Base-by-base conservation (phyloP, 2,329 filamentous ascomycete genomes). In the Penicillium sp. region DNA sequence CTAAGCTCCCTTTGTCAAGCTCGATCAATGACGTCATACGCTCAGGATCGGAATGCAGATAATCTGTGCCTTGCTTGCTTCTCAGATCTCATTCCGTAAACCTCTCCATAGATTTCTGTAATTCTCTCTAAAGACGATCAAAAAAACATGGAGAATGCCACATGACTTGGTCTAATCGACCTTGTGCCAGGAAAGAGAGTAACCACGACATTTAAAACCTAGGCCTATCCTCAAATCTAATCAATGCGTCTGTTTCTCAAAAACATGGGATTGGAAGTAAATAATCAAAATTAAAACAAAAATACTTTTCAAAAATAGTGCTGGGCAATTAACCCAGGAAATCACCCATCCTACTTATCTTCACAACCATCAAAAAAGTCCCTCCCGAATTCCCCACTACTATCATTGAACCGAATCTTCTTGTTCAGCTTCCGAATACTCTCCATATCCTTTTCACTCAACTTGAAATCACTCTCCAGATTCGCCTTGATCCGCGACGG, bases 331-430 rank as follows among this genome's bases (percentile, higher is more conserved):
- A 39, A 21, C 7, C 13, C 5, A n/a, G 13, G 9, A 38, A 7
- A 21, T 24, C 29, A 6, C 6, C 18, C 47, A 29, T 31, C 2
- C 7, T 74, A 65, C 67, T 82, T 82, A 3, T 83, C 83, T 47
- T 86, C 84, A 50, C 86, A 61, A 66, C 84, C 83, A 1, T 65
- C 60, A 58, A 82, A 86, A 59, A 85, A 84, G 7, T 82, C 71
- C 67, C 79, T 82, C 3, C 81, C 78, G 70, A 86, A 86, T 21
- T 70, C 72, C 6, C 64, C 70, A 41, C 76, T 80, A 4, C 82
- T 77, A 64, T 86, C 83, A 51, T 85, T 86, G 64, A 86, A 85
- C 39, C 84, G 73, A 58, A 84, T 42, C 69, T 85, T 85, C 71
- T 80, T 83, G 64, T 87, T 82, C 18, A 86, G 72, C 0, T 56